These are phyloP conservation scores for Neofusicoccum cordaticola DNA, from an alignment of 2,329 filamentous ascomycete genomes.

Conservation along the genomic window DNA sequence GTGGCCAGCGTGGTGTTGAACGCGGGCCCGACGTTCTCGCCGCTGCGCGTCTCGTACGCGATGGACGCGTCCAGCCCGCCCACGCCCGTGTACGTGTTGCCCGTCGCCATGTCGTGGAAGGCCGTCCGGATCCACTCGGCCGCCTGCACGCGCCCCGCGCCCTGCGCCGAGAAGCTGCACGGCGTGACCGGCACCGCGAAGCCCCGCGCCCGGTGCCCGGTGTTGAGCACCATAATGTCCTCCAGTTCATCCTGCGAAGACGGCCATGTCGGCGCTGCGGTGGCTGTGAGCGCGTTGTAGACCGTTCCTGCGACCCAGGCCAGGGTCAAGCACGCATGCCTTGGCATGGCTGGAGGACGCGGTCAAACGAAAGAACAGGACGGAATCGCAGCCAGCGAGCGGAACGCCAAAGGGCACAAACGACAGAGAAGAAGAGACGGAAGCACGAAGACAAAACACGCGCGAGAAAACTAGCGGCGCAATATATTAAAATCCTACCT, in stretches of 20 bases:
- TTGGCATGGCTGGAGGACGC: neutral
- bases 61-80: constrained; percentile 61
- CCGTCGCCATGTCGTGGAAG: constrained; percentile 62
- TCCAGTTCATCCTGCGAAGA: constrained; percentile 55
- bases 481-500: constrained; percentile 8
- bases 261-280: constrained; percentile 60
- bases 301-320: neutral
- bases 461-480: neutral
- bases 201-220: constrained; percentile 53
- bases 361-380: neutral
- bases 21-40: constrained; percentile 57
- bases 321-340: neutral
- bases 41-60: constrained; percentile 55
- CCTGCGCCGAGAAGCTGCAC: constrained; percentile 49
- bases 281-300: neutral
- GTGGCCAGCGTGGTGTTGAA: constrained; percentile 55
- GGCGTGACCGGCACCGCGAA: constrained; percentile 59
- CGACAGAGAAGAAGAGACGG: neutral
- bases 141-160: constrained; percentile 55
- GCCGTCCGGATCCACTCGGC: constrained; percentile 62
- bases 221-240: constrained; percentile 61
- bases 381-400: neutral
- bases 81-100: constrained; percentile 45
- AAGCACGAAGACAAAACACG: neutral
- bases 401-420: neutral